phyloP scores from a whole-genome alignment of 2,329 filamentous ascomycete genomes.

The Colletotrichum chrysophilum region DNA sequence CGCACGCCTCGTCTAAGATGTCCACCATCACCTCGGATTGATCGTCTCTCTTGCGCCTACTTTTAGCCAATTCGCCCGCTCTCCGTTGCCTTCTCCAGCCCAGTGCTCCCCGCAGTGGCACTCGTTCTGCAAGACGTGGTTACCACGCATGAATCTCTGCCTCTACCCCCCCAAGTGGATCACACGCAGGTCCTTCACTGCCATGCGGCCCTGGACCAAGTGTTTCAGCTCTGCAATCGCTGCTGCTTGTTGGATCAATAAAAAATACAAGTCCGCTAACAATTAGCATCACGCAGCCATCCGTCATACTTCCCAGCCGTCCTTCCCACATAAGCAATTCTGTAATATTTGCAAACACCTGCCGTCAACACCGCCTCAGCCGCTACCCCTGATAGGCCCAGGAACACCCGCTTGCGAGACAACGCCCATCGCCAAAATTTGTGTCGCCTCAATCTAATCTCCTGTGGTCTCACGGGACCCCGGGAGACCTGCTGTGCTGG shows the following conservation, averaged over 20 bases:
- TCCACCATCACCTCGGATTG: not conserved
- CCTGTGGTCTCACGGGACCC: constrained; percentile 21
- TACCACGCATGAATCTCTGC: constrained; percentile 21
- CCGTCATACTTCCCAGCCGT: constrained; percentile 7
- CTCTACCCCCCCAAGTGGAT: constrained; percentile 19
- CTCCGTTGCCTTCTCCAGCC: not conserved
- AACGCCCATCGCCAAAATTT: constrained; percentile 1
- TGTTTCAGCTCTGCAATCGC: constrained; percentile 22
- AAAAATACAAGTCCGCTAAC: constrained; percentile 10
- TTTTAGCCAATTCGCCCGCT: not conserved
- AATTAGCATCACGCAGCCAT: constrained; percentile 17
- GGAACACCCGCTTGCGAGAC: constrained; percentile 1
- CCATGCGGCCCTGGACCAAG: constrained; percentile 21
- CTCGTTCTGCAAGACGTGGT: constrained; percentile 8
- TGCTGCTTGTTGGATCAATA: not conserved
- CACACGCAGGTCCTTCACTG: constrained; percentile 18
- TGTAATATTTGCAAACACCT: constrained; percentile 17
- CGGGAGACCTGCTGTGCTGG: constrained; percentile 9
- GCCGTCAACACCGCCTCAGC: not conserved
- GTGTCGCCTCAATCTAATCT: constrained; percentile 19
- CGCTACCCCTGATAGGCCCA: constrained; percentile 11
- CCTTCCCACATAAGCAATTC: constrained; percentile 17
- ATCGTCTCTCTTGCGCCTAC: constrained; percentile 1
- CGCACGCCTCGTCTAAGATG: not conserved
- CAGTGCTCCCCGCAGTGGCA: not conserved